Evolutionary conservation across 1,284 basidiomycete species (phyloP).

Genomic region (Agroathelia rolfsii): DNA sequence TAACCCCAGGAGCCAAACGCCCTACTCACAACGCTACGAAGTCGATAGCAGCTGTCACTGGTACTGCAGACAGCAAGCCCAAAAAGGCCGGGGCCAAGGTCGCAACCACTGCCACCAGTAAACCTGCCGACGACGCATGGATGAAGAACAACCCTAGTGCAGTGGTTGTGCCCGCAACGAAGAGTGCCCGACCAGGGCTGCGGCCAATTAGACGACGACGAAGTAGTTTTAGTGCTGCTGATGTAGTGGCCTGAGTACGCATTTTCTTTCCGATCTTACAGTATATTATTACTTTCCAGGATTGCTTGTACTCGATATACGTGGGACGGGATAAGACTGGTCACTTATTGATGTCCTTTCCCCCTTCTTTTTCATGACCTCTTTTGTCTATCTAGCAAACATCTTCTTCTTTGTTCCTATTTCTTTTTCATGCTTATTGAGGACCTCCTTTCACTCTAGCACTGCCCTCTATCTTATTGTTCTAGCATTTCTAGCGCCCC

Average conservation of each 20-base stretch:
- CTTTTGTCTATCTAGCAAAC: conserved; percentile 4
- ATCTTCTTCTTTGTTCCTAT: conserved; percentile 3
- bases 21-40: conserved; percentile 33
- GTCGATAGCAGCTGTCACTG: conserved; percentile 43
- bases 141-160: conserved; percentile 60
- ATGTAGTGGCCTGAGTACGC: conserved; percentile 55
- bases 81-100: no score
- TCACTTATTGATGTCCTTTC: conserved; percentile 9
- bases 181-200: conserved; percentile 59
- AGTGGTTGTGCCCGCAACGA: conserved; percentile 57
- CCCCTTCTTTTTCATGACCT: conserved; percentile 5
- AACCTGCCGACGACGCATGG: conserved; percentile 48
- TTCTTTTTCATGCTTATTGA: conserved; percentile 1
- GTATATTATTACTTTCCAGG: conserved; percentile 8
- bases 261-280: conserved; percentile 7
- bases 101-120: conserved; percentile 27
- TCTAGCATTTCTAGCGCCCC: background rate
- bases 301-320: conserved; percentile 5
- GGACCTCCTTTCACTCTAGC: conserved; percentile 4
- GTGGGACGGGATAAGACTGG: conserved; percentile 1
- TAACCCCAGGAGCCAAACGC: conserved; percentile 47
- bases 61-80: conserved; percentile 27
- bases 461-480: conserved; percentile 1
- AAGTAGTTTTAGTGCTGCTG: conserved; percentile 75
- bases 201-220: conserved; percentile 60